Base-by-base conservation (phyloP, 2,329 filamentous ascomycete genomes). In the Fusarium oxysporum region DNA sequence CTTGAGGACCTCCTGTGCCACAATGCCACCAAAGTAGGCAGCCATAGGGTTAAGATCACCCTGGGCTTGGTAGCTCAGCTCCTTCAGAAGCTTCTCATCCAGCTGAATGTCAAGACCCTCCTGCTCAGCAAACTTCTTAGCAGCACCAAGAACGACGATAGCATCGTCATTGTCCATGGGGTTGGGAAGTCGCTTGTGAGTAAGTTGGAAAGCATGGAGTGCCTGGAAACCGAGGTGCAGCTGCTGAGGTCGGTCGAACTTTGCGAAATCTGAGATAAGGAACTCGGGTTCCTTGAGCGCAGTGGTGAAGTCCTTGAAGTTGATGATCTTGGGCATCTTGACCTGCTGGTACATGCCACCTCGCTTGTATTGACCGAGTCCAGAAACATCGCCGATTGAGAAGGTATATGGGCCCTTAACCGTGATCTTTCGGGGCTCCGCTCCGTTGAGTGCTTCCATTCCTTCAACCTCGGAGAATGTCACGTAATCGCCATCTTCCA, bases 341-440 rank as follows among this genome's bases (percentile, higher is more conserved):
- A 98, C 96, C 83, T 99, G 96, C 43, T 93, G 92, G 82, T 93
- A 99, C 67, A 97, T 89, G 68, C 96, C 96, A 51, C 96, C 96
- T 57, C 93, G 90, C 85, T 93, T 86, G 85, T 99, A 99, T 78
- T 93, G 88, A 40, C 96, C 96, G 40, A 98, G 87, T 10, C 90
- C 92, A 30, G 93, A 94, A 14, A 98, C 94, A 81, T 98, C 94
- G 45, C 96, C 96, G 76, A 99, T 98, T 19, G 94, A 96, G 84
- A 99, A 99, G 13, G 95, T 97, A 82, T 98, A 99, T 7, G 96
- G 96, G 1, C 93, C 96, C 85, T 97, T 98, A 55, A 98, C 95
- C 8, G 92, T 94, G 70, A 99, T 90, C 85, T 98, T 97, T 75
- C 93, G 91, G 55, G 96, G 96, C 71, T 94, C 93, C 48, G 90